Percentiles rank a stretch among this genome's conserved stretches.
Evolutionary conservation across 192 early-diverging fungal genomes (phyloP).

Genomic region (Helicostylum pulchrum): DNA sequence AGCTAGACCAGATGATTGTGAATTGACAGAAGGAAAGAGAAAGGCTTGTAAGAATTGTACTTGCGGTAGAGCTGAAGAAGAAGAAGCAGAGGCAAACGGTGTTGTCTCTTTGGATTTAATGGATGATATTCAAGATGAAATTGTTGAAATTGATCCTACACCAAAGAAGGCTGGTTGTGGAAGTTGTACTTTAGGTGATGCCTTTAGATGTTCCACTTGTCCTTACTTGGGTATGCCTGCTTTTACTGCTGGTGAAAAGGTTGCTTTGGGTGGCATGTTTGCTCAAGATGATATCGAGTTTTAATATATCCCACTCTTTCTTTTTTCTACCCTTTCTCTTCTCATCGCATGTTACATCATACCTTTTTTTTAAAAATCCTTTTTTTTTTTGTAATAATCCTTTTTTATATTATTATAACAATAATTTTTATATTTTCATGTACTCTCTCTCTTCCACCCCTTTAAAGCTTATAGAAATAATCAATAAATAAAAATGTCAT

Average conservation of each 20-base stretch:
- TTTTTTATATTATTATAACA: too few relatives aligned
- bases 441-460: too few relatives aligned
- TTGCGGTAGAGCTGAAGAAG: conserved; percentile 86
- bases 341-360: neutral
- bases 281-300: conserved; percentile 38
- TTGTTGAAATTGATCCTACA: conserved; percentile 42
- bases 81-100: conserved; percentile 60
- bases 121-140: conserved; percentile 34
- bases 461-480: too few relatives aligned
- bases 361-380: neutral
- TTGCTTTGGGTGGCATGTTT: conserved; percentile 72
- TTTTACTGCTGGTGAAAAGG: conserved; percentile 93
- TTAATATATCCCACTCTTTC: neutral
- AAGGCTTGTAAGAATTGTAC: conserved; percentile 99
- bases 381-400: conserved; percentile 5
- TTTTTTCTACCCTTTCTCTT: conserved; percentile 2
- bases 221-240: conserved; percentile 97
- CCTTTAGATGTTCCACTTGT: conserved; percentile 93
- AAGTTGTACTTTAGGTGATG: conserved; percentile 91
- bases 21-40: conserved; percentile 63
- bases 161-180: conserved; percentile 53
- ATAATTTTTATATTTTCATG: too few relatives aligned
- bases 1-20: conserved; percentile 68
- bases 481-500: too few relatives aligned
- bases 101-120: conserved; percentile 35